Percentiles rank a stretch among this genome's conserved stretches.
phyloP scores from a whole-genome alignment of 306 rosid genomes.

The Coriaria nepalensis region DNA sequence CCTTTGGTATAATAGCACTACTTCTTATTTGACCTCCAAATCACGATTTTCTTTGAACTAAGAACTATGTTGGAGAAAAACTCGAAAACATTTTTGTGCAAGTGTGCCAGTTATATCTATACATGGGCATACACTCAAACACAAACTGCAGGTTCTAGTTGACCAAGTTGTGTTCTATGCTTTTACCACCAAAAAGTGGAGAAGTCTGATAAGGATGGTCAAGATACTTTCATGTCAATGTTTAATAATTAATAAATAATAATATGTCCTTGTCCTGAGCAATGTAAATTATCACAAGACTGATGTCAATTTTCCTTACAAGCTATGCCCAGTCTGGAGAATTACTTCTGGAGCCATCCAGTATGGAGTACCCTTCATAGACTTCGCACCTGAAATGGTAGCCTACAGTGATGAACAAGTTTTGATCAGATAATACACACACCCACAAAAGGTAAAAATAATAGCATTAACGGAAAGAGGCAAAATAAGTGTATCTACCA shows the following conservation, averaged over 20 bases:
- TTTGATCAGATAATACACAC: too few species aligned
- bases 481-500: constrained; percentile 39
- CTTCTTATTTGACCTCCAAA: not conserved
- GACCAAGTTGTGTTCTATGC: too few species aligned
- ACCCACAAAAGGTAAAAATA: constrained; percentile 7
- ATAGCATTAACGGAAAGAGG: constrained; percentile 8
- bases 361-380: constrained; percentile 99
- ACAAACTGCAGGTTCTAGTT: too few species aligned
- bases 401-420: constrained; percentile 44
- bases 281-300: constrained; percentile 1
- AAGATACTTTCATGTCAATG: not conserved
- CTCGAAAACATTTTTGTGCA: not conserved
- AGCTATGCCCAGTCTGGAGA: constrained; percentile 97
- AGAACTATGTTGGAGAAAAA: not conserved
- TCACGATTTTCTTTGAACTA: not conserved
- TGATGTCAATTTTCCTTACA: constrained; percentile 49
- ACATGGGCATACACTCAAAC: too few species aligned
- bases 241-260: not conserved
- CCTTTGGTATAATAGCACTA: not conserved
- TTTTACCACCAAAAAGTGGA: too few species aligned
- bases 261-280: not conserved
- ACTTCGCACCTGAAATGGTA: constrained; percentile 94
- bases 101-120: too few species aligned
- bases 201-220: not conserved
- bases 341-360: constrained; percentile 99